A percentile compares a stretch with the other conserved stretches of the same genome.
Conservation (phyloP, 2,329 filamentous ascomycete species). For the Colletotrichum higginsianum region DNA sequence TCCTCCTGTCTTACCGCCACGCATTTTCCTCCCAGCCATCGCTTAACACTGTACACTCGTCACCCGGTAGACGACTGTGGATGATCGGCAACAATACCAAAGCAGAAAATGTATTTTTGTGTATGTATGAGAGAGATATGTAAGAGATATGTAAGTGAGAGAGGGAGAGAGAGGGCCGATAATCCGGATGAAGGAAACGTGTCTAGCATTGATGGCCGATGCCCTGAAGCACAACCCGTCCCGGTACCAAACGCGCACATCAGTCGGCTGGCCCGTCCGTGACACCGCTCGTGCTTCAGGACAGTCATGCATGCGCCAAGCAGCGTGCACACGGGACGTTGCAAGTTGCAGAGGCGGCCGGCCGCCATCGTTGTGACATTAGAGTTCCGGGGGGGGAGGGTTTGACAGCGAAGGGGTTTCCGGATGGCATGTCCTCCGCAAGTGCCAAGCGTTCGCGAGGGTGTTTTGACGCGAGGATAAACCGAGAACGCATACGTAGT, state of each 20-base stretch:
- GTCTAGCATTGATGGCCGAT: constrained; percentile 27
- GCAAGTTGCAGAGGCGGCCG: constrained; percentile 30
- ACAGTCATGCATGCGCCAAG: constrained; percentile 44
- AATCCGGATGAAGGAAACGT: constrained; percentile 16
- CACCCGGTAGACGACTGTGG: constrained; percentile 6
- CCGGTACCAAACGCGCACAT: constrained; percentile 20
- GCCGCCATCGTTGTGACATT: constrained; percentile 14
- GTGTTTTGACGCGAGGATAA: constrained; percentile 7
- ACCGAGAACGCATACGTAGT: not conserved
- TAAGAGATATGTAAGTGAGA: not conserved
- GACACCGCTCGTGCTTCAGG: constrained; percentile 43
- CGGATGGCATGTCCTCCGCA: constrained; percentile 40
- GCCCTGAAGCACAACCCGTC: constrained; percentile 31
- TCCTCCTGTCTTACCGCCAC: constrained; percentile 2
- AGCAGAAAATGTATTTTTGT: not conserved
- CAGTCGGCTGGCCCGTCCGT: constrained; percentile 38
- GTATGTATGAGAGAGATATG: too few species aligned
- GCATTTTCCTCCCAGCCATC: not conserved
- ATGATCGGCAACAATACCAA: constrained; percentile 34
- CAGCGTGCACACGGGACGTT: constrained; percentile 34
- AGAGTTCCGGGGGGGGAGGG: constrained; percentile 9
- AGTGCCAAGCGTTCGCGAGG: constrained; percentile 42
- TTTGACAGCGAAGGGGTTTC: constrained; percentile 17
- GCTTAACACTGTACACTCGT: not conserved
- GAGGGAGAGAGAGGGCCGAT: constrained; percentile 4